Evolutionary conservation across 2,329 filamentous ascomycete genomes (phyloP), one percentile per base, ranked within the genome.

Genomic region (Chaetomiaceae sp.): DNA sequence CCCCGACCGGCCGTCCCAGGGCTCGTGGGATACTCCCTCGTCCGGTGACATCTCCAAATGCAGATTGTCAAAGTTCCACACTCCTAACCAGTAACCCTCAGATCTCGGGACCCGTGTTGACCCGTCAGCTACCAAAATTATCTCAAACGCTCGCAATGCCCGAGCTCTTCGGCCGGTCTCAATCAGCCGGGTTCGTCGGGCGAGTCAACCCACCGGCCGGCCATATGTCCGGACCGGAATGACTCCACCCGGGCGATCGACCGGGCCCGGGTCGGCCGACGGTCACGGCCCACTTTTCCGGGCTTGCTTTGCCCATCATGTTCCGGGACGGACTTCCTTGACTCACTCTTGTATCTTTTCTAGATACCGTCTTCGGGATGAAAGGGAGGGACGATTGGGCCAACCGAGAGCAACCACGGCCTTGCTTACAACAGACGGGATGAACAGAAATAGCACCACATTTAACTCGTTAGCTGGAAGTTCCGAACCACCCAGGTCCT

Each of bases 101-200:
- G 14, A 36, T 36, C 7, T 17, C 33, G n/a, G 6, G 29, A 12
- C 43, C 29, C 3, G 15, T 50, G 47, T 43, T 50, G 47, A 38
- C 48, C 48, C 48, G 22, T 12, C 5, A 34, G 9, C 27, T 39
- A 3, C 49, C 33, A 52, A 20, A 46, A 45, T 22, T 46, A 52
- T 29, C 36, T 27, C 34, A 46, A 46, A 52, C 49, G 27, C 23
- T n/a, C 23, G n/a, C 22, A 7, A 37, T 20, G 22, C 23, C 6
- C 22, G 22, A 25, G 7, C 17, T 6, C 6, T 9, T 15, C 12
- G 40, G 23, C 25, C 40, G n/a, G 40, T n/a, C 40, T n/a, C 25
- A 6, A 3, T 33, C 23, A 34, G 46, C 37, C 25, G 23, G 46
- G 45, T 6, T 23, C 39, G 19, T 25, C 15, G 39, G 11, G 15